phyloP scores from a whole-genome alignment of 495 filamentous ascomycete species.

The Aspergillus affinis region DNA sequence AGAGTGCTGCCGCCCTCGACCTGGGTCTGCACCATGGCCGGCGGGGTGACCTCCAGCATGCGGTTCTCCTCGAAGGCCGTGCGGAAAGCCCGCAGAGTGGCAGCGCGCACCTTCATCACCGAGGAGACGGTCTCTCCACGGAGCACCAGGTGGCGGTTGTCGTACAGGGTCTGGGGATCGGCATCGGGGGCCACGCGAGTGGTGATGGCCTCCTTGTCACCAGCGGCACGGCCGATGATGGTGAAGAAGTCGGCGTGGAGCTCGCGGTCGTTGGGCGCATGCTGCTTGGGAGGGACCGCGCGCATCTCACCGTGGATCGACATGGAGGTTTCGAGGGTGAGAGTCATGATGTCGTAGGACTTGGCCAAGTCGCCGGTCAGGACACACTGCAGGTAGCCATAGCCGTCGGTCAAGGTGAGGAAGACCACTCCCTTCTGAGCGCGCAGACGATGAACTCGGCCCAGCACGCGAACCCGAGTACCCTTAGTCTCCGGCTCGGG shows the following conservation, averaged over 20 bases:
- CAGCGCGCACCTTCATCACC: slow-evolving; percentile 88
- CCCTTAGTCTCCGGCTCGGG: slow-evolving; percentile 56
- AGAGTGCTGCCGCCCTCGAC: slow-evolving; percentile 95
- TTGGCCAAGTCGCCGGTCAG: slow-evolving; percentile 81
- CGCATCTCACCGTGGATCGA: slow-evolving; percentile 86
- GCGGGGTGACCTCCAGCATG: slow-evolving; percentile 83
- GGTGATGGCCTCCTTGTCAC: slow-evolving; percentile 91
- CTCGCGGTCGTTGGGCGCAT: slow-evolving; percentile 85
- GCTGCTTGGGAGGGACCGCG: slow-evolving; percentile 72
- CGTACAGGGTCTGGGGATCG: slow-evolving; percentile 76
- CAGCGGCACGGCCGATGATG: slow-evolving; percentile 79
- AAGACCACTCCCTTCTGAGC: slow-evolving; percentile 87
- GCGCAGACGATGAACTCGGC: slow-evolving; percentile 81
- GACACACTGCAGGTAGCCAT: slow-evolving; percentile 87
- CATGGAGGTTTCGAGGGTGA: slow-evolving; percentile 88
- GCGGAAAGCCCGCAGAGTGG: slow-evolving; percentile 79
- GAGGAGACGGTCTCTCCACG: slow-evolving; percentile 84
- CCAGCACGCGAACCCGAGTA: slow-evolving; percentile 77
- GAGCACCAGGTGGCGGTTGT: slow-evolving; percentile 89
- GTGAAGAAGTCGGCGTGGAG: slow-evolving; percentile 92
- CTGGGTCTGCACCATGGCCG: slow-evolving; percentile 97
- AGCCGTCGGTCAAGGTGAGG: slow-evolving; percentile 83
- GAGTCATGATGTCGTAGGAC: slow-evolving; percentile 86
- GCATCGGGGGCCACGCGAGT: slow-evolving; percentile 81
- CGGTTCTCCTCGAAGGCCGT: slow-evolving; percentile 75